Evolutionary conservation across 1,284 basidiomycete species (phyloP).

Genomic region (Rhodotorula mucilaginosa): DNA sequence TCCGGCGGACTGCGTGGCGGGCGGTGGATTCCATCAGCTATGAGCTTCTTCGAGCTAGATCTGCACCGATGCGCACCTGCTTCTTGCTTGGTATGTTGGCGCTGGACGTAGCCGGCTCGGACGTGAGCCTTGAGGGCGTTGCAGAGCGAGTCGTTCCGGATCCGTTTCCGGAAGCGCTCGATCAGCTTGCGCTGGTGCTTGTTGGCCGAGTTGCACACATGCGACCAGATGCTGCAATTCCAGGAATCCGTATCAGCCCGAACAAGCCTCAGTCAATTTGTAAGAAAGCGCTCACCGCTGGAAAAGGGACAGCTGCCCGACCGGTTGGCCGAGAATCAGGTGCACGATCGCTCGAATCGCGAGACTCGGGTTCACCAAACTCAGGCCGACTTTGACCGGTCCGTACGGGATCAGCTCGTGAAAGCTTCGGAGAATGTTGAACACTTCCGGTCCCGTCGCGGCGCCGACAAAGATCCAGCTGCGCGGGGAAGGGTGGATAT

Average conservation of each 20-base stretch:
- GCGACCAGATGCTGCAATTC: conserved; percentile 28
- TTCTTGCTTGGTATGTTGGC: conserved; percentile 22
- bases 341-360: conserved; percentile 36
- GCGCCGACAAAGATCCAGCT: conserved; percentile 37
- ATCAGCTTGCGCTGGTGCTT: conserved; percentile 33
- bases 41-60: background rate
- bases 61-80: conserved; percentile 17
- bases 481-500: background rate
- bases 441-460: conserved; percentile 23
- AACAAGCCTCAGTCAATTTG: background rate
- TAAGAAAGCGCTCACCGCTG: conserved; percentile 18
- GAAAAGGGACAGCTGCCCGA: conserved; percentile 35
- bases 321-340: conserved; percentile 37
- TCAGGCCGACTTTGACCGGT: conserved; percentile 33
- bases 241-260: background rate
- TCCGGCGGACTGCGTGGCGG: conserved; percentile 9
- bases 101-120: conserved; percentile 20
- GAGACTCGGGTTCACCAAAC: conserved; percentile 37
- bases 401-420: conserved; percentile 39
- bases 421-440: conserved; percentile 37
- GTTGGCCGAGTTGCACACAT: conserved; percentile 29
- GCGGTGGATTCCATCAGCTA: background rate
- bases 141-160: conserved; percentile 14
- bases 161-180: conserved; percentile 25
- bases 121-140: conserved; percentile 31